Conservation (phyloP, 2,329 filamentous ascomycete species). For the Alternaria longipes region DNA sequence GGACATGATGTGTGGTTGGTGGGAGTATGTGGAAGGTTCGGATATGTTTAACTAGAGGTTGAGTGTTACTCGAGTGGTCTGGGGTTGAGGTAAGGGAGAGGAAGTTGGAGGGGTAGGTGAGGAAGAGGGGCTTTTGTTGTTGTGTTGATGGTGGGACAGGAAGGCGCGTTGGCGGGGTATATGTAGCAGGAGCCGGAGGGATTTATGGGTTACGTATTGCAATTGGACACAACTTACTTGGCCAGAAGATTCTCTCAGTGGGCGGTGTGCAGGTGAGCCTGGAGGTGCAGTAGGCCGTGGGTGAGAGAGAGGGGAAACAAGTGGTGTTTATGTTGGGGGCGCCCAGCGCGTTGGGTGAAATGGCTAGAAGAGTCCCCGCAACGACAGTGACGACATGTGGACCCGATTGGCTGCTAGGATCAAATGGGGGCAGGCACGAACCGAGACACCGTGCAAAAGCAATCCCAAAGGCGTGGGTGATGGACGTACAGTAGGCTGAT, state of each 20-base stretch:
- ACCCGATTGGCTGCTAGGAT: conserved; percentile 37
- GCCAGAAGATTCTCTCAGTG: conserved; percentile 28
- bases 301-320: conserved; percentile 21
- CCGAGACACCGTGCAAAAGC: conserved; percentile 26
- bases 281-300: conserved; percentile 27
- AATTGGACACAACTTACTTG: conserved; percentile 26
- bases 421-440: conserved; percentile 18
- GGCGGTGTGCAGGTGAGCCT: conserved; percentile 36
- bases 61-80: conserved; percentile 28
- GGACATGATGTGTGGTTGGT: conserved; percentile 38
- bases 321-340: conserved; percentile 36
- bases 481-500: conserved; percentile 3
- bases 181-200: conserved; percentile 32
- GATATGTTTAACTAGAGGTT: conserved; percentile 9
- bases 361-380: conserved; percentile 35
- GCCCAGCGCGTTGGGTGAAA: conserved; percentile 29
- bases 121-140: conserved; percentile 15
- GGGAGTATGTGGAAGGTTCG: background rate
- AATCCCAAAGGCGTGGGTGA: conserved; percentile 24
- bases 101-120: conserved; percentile 8
- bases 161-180: conserved; percentile 36
- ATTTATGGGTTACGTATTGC: conserved; percentile 16
- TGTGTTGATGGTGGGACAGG: conserved; percentile 16
- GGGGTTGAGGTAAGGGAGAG: conserved; percentile 7
- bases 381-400: conserved; percentile 41